Conservation (phyloP, 164 flowering plant species). For the Houttuynia cordata region DNA sequence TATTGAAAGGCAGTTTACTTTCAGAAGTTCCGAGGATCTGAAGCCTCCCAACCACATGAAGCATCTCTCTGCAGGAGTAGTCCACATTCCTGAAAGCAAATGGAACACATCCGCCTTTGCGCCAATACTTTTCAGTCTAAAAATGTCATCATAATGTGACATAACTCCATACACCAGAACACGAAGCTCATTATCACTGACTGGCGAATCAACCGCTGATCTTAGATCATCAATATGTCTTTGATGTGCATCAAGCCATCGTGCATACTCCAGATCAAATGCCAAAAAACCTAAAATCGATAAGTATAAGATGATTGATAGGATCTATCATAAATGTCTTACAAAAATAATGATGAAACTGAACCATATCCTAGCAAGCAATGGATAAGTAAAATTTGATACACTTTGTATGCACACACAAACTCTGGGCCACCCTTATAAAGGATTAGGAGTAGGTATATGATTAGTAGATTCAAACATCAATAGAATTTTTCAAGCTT, state of each 20-base stretch:
- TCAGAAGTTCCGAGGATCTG: slow-evolving; percentile 78
- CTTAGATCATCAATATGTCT: slow-evolving; percentile 58
- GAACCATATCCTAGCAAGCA: too few species aligned
- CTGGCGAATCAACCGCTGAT: slow-evolving; percentile 52
- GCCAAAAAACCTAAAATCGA: slow-evolving; percentile 47
- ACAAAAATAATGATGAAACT: background rate
- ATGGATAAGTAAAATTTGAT: too few species aligned
- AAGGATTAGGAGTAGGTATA: too few species aligned
- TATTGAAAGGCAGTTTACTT: slow-evolving; percentile 33
- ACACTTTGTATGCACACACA: too few species aligned
- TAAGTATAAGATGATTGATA: background rate
- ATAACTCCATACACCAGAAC: slow-evolving; percentile 60
- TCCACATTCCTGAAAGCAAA: slow-evolving; percentile 94
- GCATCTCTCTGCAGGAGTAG: slow-evolving; percentile 78
- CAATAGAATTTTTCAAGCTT: background rate
- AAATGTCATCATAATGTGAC: slow-evolving; percentile 67
- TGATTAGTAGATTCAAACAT: too few species aligned
- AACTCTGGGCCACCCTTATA: too few species aligned
- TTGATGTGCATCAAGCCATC: slow-evolving; percentile 89
- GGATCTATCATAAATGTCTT: background rate
- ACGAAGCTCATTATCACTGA: slow-evolving; percentile 53
- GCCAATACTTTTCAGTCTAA: slow-evolving; percentile 51
- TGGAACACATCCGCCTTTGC: slow-evolving; percentile 79
- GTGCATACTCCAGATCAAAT: slow-evolving; percentile 70
- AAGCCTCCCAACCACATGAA: slow-evolving; percentile 98